Evolutionary conservation across 495 filamentous ascomycete species (phyloP).

Genomic region (Xanthoparmelia taractica): DNA sequence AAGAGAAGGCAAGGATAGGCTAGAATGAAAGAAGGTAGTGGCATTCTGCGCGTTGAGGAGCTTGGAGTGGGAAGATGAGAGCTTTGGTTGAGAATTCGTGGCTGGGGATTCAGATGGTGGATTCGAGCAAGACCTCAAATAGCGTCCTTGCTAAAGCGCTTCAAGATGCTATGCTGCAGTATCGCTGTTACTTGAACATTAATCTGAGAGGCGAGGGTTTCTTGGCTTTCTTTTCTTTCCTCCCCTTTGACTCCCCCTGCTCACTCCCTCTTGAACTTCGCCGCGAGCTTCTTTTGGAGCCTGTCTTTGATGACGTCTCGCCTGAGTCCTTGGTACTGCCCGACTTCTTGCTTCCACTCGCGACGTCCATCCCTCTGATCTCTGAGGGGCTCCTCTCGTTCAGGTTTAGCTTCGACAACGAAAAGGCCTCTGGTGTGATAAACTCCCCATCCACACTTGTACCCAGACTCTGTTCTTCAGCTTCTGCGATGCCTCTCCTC

Average conservation of each 20-base stretch:
- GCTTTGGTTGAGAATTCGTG: too few species aligned
- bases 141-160: not conserved
- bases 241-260: conserved; percentile 28
- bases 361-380: conserved; percentile 20
- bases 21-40: too few species aligned
- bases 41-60: not conserved
- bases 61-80: not conserved
- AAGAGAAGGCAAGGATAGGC: too few species aligned
- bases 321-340: conserved; percentile 18
- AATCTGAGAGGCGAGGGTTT: conserved; percentile 26
- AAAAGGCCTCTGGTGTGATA: conserved; percentile 69
- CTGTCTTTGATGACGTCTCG: conserved; percentile 19
- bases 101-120: not conserved
- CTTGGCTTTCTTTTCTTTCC: conserved; percentile 24
- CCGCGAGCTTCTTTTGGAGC: conserved; percentile 24
- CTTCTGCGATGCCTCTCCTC: conserved; percentile 76
- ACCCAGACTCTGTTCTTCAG: conserved; percentile 48
- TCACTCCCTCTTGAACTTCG: conserved; percentile 22
- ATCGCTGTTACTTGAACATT: conserved; percentile 19
- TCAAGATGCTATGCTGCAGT: not conserved
- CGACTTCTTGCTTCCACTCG: conserved; percentile 17
- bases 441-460: conserved; percentile 79
- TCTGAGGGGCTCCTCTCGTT: conserved; percentile 30
- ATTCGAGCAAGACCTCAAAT: not conserved
- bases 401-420: conserved; percentile 47